Evolutionary conservation across 108 stramenopile genomes (phyloP).

Genomic region (Skeletonema menzelii): DNA sequence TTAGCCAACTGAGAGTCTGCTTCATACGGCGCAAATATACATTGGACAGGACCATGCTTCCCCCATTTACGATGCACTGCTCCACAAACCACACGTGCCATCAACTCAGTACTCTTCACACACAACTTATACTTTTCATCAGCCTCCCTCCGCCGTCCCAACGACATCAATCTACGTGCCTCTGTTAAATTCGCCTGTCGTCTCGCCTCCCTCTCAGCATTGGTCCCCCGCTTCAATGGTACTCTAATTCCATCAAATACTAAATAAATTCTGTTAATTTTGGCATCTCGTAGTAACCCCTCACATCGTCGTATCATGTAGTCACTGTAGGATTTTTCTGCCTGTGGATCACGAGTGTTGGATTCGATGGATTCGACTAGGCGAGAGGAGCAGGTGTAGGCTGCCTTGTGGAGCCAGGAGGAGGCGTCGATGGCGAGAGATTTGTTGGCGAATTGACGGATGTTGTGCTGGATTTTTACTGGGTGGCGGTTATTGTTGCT

Average conservation of each 20-base stretch:
- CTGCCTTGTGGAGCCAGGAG: constrained; percentile 87
- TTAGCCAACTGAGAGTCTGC: constrained; percentile 96
- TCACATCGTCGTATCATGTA: constrained; percentile 72
- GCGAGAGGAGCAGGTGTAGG: constrained; percentile 73
- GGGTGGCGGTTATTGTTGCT: neutral
- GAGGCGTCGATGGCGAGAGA: constrained; percentile 81
- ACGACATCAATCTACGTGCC: constrained; percentile 50
- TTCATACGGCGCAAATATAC: constrained; percentile 93
- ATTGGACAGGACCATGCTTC: constrained; percentile 44
- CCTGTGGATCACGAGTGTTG: constrained; percentile 44
- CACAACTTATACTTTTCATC: constrained; percentile 70
- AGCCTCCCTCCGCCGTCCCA: constrained; percentile 56
- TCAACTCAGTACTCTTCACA: constrained; percentile 62
- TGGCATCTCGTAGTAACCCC: constrained; percentile 55
- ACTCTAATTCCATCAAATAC: constrained; percentile 87
- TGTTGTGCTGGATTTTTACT: constrained; percentile 46
- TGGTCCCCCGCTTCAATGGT: constrained; percentile 77
- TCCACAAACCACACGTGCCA: constrained; percentile 60
- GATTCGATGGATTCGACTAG: constrained; percentile 70
- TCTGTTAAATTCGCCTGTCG: constrained; percentile 61
- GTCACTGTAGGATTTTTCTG: constrained; percentile 47
- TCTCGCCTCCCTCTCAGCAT: constrained; percentile 61
- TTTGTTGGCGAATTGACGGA: constrained; percentile 58
- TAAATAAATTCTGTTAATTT: constrained; percentile 56
- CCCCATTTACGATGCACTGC: constrained; percentile 33